phyloP scores from a whole-genome alignment of 257 asterid genomes.

The Jasminum sambac region DNA sequence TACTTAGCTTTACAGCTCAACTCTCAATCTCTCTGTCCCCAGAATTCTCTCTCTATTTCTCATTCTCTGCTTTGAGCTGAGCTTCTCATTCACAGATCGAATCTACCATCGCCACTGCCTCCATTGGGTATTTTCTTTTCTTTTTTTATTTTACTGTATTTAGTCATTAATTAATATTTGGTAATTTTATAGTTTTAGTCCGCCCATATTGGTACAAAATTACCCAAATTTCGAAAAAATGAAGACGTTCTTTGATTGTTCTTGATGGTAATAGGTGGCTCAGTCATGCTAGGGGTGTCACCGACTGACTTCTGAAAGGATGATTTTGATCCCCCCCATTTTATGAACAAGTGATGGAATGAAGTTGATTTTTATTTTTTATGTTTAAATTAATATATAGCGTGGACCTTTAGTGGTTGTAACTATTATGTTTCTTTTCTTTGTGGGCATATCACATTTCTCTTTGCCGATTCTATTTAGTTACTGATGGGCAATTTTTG shows the following conservation, averaged over 20 bases:
- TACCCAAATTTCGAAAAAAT: neutral
- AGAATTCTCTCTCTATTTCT: conserved; percentile 24
- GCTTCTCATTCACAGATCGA: conserved; percentile 41
- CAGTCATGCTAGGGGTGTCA: conserved; percentile 14
- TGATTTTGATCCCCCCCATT: conserved; percentile 14
- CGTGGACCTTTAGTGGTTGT: conserved; percentile 3
- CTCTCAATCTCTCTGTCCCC: conserved; percentile 29
- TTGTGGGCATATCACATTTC: neutral
- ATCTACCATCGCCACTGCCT: conserved; percentile 39
- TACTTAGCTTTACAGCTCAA: conserved; percentile 59
- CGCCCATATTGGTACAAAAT: neutral
- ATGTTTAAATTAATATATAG: conserved; percentile 1
- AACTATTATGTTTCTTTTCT: neutral
- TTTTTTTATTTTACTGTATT: conserved; percentile 9
- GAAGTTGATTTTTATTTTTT: neutral
- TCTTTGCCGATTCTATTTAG: neutral
- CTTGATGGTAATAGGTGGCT: conserved; percentile 20
- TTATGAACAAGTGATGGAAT: neutral
- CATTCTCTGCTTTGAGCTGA: conserved; percentile 26
- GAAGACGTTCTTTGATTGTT: neutral
- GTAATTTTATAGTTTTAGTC: conserved; percentile 21
- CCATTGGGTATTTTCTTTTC: conserved; percentile 29
- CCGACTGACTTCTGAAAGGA: conserved; percentile 6
- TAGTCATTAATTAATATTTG: conserved; percentile 12
- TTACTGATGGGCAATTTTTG: neutral